Base-by-base conservation (phyloP, 1,284 basidiomycete species). In the Wallemia hederae region DNA sequence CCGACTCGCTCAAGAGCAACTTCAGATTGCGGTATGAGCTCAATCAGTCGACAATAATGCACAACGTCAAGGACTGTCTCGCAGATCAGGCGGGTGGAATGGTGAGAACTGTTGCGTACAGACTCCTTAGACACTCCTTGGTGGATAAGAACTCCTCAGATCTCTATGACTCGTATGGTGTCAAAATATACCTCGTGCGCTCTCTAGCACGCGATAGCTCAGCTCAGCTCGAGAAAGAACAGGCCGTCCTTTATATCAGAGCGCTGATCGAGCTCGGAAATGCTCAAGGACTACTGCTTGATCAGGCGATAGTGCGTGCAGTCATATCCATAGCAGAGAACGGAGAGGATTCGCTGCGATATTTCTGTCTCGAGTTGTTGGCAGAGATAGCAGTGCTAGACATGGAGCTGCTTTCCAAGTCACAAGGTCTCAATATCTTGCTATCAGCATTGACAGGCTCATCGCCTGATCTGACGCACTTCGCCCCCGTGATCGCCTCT, bases 251-350 rank as follows among this genome's bases (percentile, higher is more conserved):
- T 64, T 78, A 97, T 24, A 78, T 97, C 58, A 82, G 92, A n/a
- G 74, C 80, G 1, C 78, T 91, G 49, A 77, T 91, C 24, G 80
- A 84, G 66, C 74, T 84, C 60, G 79, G 1, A 63, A 62, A 72
- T 55, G 72, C 73, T 1, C 74, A 74, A 5, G 56, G 56, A 5
- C 56, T 58, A 2, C 24, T 68, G 1, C 59, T 66, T 2, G 62
- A 65, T 0, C 83, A 87, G 63, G 76, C 82, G 5, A 75, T 94
- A 55, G 80, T 92, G 72, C 80, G 94, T 29, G 83, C 87, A 1
- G 72, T 98, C 11, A 81, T 96, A 59, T 84, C 89, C n/a, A 79
- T 92, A 2, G 88, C 90, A 0, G 91, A 98, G 68, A 85, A 91
- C 62, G 75, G 79, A 2, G 92, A 98, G 63, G 94, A 98, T 68